Base-by-base conservation (phyloP, 78 protist genomes). In the Ministeria vibrans region DNA sequence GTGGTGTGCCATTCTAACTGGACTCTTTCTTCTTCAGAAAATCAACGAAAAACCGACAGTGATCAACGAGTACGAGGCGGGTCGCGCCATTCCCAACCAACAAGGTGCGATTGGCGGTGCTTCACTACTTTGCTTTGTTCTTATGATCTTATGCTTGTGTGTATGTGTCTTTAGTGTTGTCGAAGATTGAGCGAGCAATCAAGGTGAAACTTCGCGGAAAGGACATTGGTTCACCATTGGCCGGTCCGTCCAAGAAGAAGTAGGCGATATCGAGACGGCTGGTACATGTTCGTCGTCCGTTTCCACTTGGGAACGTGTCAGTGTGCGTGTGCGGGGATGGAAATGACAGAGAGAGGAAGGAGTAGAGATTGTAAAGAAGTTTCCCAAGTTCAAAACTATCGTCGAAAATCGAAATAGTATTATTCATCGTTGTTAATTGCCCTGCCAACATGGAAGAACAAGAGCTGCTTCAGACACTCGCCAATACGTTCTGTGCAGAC, bases 21-120 rank as follows among this genome's bases (percentile, higher is more conserved):
- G n/a, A 20, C 18, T 11, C 18, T 18, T 51, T 51, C n/a, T 62
- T 11, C 20, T 22, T 13, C 36, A 74, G 30, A 39, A 34, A 44
- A 80, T 87, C 77, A 79, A 83, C 80, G 90, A 86, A 64, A 61
- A 81, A 72, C 89, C 75, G 51, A 36, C 55, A 36, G 71, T 87
- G 6, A 45, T 92, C 28, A 63, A 62, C 66, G 93, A 88, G 53
- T 92, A 92, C 73, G 95, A 92, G 85, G 42, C 41, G 34, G 91
- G 93, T 36, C 59, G 53, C 78, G 95, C 91, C 73, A 87, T 90
- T 27, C 93, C 93, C 62, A 80, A 83, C 76, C 75, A 83, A n/a
- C 73, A 69, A 49, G 20, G 23, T 73, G 27, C 23, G 0, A 23
- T 0, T 32, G 32, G 46, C 23, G 59, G 59, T 51, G 59, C 59